A percentile compares a stretch with the other conserved stretches of the same genome.
phyloP scores from a whole-genome alignment of 768 basidiomycete genomes.

The Lactarius deliciosus region DNA sequence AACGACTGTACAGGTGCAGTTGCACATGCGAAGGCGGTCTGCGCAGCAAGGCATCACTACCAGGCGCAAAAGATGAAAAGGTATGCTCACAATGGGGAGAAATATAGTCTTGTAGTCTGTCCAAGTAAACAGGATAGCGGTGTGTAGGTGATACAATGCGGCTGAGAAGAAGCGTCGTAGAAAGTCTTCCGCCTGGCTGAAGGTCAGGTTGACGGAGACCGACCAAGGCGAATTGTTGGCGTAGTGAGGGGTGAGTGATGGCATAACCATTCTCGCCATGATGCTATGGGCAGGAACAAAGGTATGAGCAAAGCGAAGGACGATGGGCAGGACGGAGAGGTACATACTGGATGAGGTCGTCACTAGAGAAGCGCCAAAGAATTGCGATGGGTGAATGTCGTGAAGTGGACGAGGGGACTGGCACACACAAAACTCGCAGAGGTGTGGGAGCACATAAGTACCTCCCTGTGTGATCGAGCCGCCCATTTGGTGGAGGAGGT shows the following conservation, averaged over 20 bases:
- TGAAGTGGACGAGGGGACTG: conserved; percentile 20
- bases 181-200: conserved; percentile 15
- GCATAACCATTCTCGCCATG: conserved; percentile 28
- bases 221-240: conserved; percentile 24
- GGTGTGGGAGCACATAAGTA: conserved; percentile 27
- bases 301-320: conserved; percentile 12
- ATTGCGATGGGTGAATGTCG: conserved; percentile 1
- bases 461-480: conserved; percentile 20
- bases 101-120: conserved; percentile 36
- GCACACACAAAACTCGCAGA: conserved; percentile 13
- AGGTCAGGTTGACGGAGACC: conserved; percentile 22
- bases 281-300: neutral
- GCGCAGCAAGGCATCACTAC: conserved; percentile 4
- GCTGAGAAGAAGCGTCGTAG: conserved; percentile 18
- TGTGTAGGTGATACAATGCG: conserved; percentile 27
- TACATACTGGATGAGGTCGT: conserved; percentile 13
- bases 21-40: conserved; percentile 30
- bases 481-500: conserved; percentile 23
- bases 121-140: conserved; percentile 35
- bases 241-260: conserved; percentile 26
- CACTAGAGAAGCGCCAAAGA: neutral
- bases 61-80: neutral
- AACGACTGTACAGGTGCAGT: conserved; percentile 27
- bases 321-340: neutral
- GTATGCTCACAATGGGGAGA: conserved; percentile 32